Evolutionary conservation across 2,329 filamentous ascomycete species (phyloP).

Genomic region (Colletotrichum cuscutae): DNA sequence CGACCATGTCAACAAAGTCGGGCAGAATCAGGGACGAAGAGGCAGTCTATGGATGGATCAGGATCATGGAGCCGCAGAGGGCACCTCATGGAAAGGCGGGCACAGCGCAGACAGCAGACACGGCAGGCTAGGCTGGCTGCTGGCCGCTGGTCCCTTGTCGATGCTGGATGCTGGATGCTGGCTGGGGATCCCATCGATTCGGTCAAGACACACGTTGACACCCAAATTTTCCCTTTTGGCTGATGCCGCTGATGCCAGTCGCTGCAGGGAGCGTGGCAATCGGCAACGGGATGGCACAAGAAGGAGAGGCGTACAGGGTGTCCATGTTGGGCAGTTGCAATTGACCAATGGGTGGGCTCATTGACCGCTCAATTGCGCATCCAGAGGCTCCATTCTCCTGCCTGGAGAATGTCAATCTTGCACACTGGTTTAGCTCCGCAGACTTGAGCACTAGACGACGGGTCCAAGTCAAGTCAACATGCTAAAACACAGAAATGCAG

Average conservation of each 20-base stretch:
- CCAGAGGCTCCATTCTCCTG: neutral
- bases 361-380: slow-evolving; percentile 18
- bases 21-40: neutral
- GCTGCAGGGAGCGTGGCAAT: slow-evolving; percentile 5
- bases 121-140: neutral
- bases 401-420: neutral
- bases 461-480: neutral
- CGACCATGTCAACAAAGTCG: neutral
- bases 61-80: neutral
- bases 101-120: neutral
- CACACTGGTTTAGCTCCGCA: neutral
- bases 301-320: neutral
- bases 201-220: neutral
- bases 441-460: neutral
- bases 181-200: neutral
- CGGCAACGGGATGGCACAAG: slow-evolving; percentile 7
- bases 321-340: neutral
- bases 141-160: neutral
- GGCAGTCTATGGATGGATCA: neutral
- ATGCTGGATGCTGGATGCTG: too few species aligned
- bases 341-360: slow-evolving; percentile 26
- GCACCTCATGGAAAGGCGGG: neutral
- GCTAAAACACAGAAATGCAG: neutral
- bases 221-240: neutral
- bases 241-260: neutral